phyloP scores from a whole-genome alignment of 345 rosid species.

The Arabis alpina region DNA sequence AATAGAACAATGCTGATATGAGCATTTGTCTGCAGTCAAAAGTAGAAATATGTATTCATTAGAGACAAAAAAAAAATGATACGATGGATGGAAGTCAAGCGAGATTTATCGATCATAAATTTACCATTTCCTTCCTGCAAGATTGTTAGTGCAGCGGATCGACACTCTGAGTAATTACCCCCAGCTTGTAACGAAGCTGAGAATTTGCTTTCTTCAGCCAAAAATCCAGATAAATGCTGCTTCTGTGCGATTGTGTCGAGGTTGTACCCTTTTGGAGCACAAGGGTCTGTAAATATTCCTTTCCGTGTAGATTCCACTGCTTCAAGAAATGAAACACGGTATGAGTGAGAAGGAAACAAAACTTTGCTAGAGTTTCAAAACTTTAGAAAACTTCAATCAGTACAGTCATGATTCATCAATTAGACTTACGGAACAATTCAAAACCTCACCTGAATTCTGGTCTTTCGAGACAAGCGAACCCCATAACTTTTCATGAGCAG shows the following conservation, averaged over 20 bases:
- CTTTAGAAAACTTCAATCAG: background rate
- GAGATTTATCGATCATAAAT: background rate
- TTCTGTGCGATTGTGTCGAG: constrained; percentile 45
- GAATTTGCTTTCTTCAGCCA: constrained; percentile 47
- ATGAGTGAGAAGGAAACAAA: background rate
- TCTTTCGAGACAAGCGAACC: constrained; percentile 60
- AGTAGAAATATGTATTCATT: background rate
- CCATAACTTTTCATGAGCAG: constrained; percentile 78
- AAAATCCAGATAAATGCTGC: constrained; percentile 55
- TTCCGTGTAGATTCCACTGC: constrained; percentile 49
- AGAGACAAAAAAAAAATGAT: constrained; percentile 16
- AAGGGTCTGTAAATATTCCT: constrained; percentile 64
- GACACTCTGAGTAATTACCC: constrained; percentile 96
- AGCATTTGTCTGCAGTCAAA: constrained; percentile 68
- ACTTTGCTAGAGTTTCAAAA: background rate
- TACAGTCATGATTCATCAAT: background rate
- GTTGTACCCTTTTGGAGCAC: constrained; percentile 82
- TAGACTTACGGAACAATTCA: background rate
- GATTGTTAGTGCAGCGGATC: constrained; percentile 74
- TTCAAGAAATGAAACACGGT: constrained; percentile 41
- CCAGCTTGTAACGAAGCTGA: constrained; percentile 53
- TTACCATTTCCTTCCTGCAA: constrained; percentile 85
- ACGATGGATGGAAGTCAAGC: background rate
- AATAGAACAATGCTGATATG: constrained; percentile 62
- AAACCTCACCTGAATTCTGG: constrained; percentile 50